Evolutionary conservation across 495 filamentous ascomycete genomes (phyloP).

Genomic region (Aspergillus funiculosus): DNA sequence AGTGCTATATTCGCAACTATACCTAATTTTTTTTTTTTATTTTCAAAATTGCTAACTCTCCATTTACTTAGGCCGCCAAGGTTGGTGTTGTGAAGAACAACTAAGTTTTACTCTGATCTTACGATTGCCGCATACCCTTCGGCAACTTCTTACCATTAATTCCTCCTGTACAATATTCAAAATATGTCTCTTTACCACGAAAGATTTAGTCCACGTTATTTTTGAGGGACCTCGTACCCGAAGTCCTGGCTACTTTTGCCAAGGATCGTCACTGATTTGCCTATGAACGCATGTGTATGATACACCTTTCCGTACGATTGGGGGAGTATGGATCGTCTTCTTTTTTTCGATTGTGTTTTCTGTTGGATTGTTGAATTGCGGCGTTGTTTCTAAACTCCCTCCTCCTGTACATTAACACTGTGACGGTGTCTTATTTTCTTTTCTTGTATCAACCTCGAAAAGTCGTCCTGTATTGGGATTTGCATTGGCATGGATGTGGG

Average conservation of each 20-base stretch:
- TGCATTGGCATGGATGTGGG: conserved; percentile 13
- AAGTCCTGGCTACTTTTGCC: conserved; percentile 17
- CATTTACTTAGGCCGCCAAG: conserved; percentile 63
- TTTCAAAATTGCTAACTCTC: conserved; percentile 20
- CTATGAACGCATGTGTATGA: conserved; percentile 38
- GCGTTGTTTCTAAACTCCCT: conserved; percentile 28
- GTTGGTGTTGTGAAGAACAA: conserved; percentile 82
- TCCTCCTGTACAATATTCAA: conserved; percentile 43
- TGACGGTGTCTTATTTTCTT: conserved; percentile 9
- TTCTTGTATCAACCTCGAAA: conserved; percentile 12
- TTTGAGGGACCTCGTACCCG: conserved; percentile 16
- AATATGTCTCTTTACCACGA: conserved; percentile 29
- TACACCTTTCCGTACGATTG: conserved; percentile 35
- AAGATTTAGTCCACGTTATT: conserved; percentile 18
- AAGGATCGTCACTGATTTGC: conserved; percentile 12
- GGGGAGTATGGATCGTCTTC: conserved; percentile 35
- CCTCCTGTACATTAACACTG: conserved; percentile 35
- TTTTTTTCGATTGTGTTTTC: conserved; percentile 23
- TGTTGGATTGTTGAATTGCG: conserved; percentile 16
- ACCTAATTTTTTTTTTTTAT: neutral
- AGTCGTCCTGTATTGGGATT: conserved; percentile 11
- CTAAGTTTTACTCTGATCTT: conserved; percentile 33
- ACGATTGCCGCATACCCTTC: neutral
- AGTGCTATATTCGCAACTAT: conserved; percentile 20
- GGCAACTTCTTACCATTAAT: conserved; percentile 9